A percentile compares a stretch with the other conserved stretches of the same genome.
Conservation (phyloP, 495 filamentous ascomycete species). For the Beverwykella pulmonaria region DNA sequence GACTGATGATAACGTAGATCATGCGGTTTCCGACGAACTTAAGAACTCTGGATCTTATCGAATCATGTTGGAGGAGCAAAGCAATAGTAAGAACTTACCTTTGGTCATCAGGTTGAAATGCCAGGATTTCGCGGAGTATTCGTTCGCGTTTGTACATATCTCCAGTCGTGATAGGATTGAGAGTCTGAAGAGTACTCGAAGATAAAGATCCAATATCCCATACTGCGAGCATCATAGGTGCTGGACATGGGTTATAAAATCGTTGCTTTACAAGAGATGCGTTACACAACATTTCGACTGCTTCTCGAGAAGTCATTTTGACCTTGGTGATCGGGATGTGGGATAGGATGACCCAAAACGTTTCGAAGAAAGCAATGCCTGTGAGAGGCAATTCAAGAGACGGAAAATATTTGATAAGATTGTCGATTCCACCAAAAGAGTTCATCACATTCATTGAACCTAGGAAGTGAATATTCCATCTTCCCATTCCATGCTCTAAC, state of each 20-base stretch:
- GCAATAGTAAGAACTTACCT: background rate
- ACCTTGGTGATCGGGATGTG: conserved; percentile 15
- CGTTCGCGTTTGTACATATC: conserved; percentile 25
- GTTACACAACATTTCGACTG: conserved; percentile 15
- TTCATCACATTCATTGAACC: conserved; percentile 25
- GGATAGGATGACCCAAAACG: conserved; percentile 26
- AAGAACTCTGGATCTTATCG: too few species aligned
- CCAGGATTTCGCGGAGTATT: conserved; percentile 17
- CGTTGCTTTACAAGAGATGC: conserved; percentile 1
- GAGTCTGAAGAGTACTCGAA: background rate
- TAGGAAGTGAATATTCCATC: conserved; percentile 29
- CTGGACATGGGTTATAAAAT: conserved; percentile 22
- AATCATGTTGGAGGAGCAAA: too few species aligned
- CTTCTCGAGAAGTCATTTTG: conserved; percentile 17
- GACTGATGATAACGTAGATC: too few species aligned
- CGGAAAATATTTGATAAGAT: conserved; percentile 27
- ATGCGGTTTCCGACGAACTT: too few species aligned
- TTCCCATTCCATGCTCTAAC: conserved; percentile 24
- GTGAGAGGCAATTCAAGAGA: conserved; percentile 21
- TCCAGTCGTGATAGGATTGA: background rate
- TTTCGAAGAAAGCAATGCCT: conserved; percentile 23
- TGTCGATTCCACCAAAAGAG: conserved; percentile 29
- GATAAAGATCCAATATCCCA: conserved; percentile 27
- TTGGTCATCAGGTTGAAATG: background rate
- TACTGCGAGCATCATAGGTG: conserved; percentile 10